Base-by-base conservation (phyloP, 2,329 filamentous ascomycete species). In the Alternaria sp. region DNA sequence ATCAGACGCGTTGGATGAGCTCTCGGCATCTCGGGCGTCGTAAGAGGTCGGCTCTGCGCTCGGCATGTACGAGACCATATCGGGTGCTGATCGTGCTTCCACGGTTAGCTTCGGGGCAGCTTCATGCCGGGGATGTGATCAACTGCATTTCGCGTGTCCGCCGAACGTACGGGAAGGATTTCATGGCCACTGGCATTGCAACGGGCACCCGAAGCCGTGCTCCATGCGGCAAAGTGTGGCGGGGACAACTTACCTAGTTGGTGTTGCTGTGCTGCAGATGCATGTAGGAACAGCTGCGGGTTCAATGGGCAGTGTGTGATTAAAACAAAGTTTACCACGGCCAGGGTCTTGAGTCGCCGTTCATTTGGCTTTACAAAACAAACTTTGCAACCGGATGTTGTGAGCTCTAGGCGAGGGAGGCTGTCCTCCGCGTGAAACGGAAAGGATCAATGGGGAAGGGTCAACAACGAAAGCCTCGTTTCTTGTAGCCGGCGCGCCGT, bases 1-100 rank as follows among this genome's bases (percentile, higher is more conserved):
- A 54, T 54, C 51, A 57, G 60, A 63, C 54, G 52, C 51, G 23
- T 53, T 57, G 58, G 64, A 65, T 60, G 51, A 49, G 56, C 62
- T 52, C 45, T 58, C 58, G 59, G 61, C 54, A 67, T 63, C 31
- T 40, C 53, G 61, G 53, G 57, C 62, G 49, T 61, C 46, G 57
- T 54, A 39, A 53, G 48, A 54, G 50, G 51, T 40, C 45, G 50
- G 44, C 34, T 46, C 58, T 46, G 39, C 42, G 31, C 48, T 55
- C 54, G 42, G 49, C 49, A 58, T 62, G 56, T 31, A 33, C 41
- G 56, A 46, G 45, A 39, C 28, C 58, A 63, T 60, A 40, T 56
- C 31, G 50, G 55, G 46, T 44, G 55, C 29, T 55, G 54, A 51
- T 51, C 21, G 29, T 55, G 56, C 58, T 54, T 53, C 21, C 13